Conservation (phyloP, 1,284 basidiomycete genomes). For the Amylostereum chailletii region DNA sequence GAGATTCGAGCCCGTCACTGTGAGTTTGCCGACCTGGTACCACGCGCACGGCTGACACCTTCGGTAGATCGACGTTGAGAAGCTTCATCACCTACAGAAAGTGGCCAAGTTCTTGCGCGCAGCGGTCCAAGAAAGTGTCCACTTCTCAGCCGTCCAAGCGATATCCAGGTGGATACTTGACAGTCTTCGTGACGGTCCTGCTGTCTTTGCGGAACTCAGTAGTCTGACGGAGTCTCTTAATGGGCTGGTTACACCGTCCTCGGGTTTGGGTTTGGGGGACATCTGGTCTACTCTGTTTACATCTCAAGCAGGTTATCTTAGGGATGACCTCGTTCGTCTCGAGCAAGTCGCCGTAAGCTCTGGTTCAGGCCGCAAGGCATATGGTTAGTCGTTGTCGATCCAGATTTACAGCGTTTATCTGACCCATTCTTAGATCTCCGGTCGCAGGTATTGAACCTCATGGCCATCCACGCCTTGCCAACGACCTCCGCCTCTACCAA, state of each 20-base stretch:
- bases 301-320: too few relatives aligned
- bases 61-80: slow-evolving; percentile 6
- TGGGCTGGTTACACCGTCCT: slow-evolving; percentile 35
- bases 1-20: too few relatives aligned
- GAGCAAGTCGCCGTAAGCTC: slow-evolving; percentile 7
- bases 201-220: slow-evolving; percentile 23
- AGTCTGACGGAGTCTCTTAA: slow-evolving; percentile 25
- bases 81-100: slow-evolving; percentile 23
- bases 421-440: slow-evolving; percentile 8
- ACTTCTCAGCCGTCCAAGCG: slow-evolving; percentile 42
- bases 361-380: too few relatives aligned
- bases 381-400: too few relatives aligned
- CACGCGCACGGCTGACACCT: background rate
- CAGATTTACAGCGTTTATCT: too few relatives aligned
- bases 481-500: slow-evolving; percentile 8
- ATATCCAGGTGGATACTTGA: slow-evolving; percentile 33
- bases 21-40: background rate
- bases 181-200: slow-evolving; percentile 24
- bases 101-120: slow-evolving; percentile 26
- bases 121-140: slow-evolving; percentile 22
- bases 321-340: slow-evolving; percentile 17
- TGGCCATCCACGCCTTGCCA: slow-evolving; percentile 29
- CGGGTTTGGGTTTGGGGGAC: slow-evolving; percentile 46
- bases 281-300: slow-evolving; percentile 35
- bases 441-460: slow-evolving; percentile 24